Evolutionary conservation across 139 green algal species (phyloP).

Genomic region (Picochlorum sp.): DNA sequence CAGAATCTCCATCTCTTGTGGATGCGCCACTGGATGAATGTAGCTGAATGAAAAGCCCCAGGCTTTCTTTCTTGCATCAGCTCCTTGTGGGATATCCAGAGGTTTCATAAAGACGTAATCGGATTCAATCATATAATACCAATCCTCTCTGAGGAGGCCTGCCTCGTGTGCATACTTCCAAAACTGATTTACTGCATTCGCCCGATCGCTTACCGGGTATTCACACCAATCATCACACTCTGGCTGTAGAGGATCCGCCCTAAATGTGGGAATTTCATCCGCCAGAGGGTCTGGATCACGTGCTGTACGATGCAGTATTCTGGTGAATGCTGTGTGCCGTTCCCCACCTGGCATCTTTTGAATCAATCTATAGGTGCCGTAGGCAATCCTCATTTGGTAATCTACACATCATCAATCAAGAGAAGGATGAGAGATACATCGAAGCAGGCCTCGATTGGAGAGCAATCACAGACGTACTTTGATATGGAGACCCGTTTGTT

Average conservation of each 20-base stretch:
- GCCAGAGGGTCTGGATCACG: conserved; percentile 53
- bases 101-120: conserved; percentile 74
- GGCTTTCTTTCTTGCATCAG: conserved; percentile 7
- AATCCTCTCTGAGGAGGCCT: conserved; percentile 43
- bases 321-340: conserved; percentile 65
- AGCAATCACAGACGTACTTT: conserved; percentile 36
- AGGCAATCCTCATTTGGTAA: conserved; percentile 34
- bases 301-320: conserved; percentile 67
- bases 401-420: conserved; percentile 1
- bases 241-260: conserved; percentile 44
- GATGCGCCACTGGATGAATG: conserved; percentile 48
- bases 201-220: conserved; percentile 72
- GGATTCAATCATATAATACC: conserved; percentile 68
- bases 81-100: conserved; percentile 21
- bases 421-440: neutral
- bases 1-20: conserved; percentile 14
- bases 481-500: conserved; percentile 69
- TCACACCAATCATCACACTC: conserved; percentile 57
- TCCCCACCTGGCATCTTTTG: conserved; percentile 61
- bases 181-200: conserved; percentile 68
- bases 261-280: conserved; percentile 43
- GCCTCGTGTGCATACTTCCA: conserved; percentile 37
- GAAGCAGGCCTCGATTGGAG: neutral
- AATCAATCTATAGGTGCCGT: conserved; percentile 67
- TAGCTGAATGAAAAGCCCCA: conserved; percentile 67